Percentiles rank a stretch among this genome's conserved stretches.
Evolutionary conservation across 768 basidiomycete genomes (phyloP).

Genomic region (Podaxis sp.): DNA sequence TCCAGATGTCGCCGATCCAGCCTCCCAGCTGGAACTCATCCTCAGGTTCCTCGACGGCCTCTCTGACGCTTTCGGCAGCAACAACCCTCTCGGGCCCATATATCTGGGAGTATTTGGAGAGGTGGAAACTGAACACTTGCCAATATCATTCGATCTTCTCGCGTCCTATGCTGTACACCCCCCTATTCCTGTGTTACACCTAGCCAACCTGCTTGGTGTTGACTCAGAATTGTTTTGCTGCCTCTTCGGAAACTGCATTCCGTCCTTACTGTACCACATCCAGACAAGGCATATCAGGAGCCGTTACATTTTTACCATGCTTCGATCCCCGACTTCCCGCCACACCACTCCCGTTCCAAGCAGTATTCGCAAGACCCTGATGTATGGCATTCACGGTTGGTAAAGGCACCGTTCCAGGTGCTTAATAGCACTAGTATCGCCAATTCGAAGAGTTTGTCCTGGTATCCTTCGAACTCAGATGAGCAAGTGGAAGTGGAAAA

Average conservation of each 20-base stretch:
- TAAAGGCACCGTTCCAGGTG: not conserved
- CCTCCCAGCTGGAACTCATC: not conserved
- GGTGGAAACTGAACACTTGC: not conserved
- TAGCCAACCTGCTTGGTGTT: not conserved
- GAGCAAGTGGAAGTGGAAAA: no score
- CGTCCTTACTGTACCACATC: not conserved
- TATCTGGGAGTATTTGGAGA: not conserved
- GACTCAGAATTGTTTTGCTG: not conserved
- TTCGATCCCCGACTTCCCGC: not conserved
- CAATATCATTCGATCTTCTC: not conserved
- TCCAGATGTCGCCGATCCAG: not conserved
- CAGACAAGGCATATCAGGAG: not conserved
- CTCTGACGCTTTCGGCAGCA: no score
- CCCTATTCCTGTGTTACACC: not conserved
- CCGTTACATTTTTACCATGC: not conserved
- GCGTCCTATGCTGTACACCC: not conserved
- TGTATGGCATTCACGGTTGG: not conserved
- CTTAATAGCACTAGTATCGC: not conserved
- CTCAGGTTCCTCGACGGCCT: not conserved
- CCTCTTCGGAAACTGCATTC: not conserved
- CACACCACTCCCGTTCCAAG: not conserved
- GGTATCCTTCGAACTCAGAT: not conserved
- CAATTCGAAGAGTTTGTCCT: not conserved
- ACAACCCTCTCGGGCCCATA: no score
- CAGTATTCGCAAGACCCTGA: not conserved